Evolutionary conservation across 129 eudicot genomes (phyloP).

Genomic region (Chrysanthemum makinoi): DNA sequence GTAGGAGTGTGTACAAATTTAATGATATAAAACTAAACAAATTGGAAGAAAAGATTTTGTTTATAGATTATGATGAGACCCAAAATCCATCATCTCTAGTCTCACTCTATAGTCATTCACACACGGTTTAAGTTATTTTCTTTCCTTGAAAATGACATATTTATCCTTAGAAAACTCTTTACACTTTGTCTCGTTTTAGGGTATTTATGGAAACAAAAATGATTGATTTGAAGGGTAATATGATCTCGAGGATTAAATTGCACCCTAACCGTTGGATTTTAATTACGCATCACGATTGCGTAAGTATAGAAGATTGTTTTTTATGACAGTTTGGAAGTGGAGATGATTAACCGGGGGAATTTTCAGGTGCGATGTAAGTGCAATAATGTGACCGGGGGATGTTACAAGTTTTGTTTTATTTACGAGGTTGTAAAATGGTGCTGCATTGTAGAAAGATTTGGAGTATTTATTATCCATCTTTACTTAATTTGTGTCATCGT

Average conservation of each 20-base stretch:
- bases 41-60: conserved; percentile 31
- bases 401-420: conserved; percentile 15
- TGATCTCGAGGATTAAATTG: conserved; percentile 17
- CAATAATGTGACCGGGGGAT: conserved; percentile 33
- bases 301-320: conserved; percentile 20
- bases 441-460: conserved; percentile 18
- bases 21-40: conserved; percentile 17
- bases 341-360: conserved; percentile 44
- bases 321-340: conserved; percentile 25
- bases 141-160: conserved; percentile 10
- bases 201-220: conserved; percentile 3
- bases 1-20: conserved; percentile 9
- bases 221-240: conserved; percentile 33
- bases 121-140: background rate
- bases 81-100: conserved; percentile 33
- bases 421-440: conserved; percentile 31
- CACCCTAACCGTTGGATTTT: conserved; percentile 22
- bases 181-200: background rate
- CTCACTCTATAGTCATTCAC: conserved; percentile 19
- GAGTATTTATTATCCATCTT: conserved; percentile 3
- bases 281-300: conserved; percentile 33
- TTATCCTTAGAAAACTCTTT: background rate
- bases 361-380: conserved; percentile 35
- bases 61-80: conserved; percentile 32
- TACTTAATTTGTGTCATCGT: conserved; percentile 15